Evolutionary conservation across 495 filamentous ascomycete species (phyloP), one percentile per base, ranked within the genome.

Genomic region (Mycothermus thermophilus): DNA sequence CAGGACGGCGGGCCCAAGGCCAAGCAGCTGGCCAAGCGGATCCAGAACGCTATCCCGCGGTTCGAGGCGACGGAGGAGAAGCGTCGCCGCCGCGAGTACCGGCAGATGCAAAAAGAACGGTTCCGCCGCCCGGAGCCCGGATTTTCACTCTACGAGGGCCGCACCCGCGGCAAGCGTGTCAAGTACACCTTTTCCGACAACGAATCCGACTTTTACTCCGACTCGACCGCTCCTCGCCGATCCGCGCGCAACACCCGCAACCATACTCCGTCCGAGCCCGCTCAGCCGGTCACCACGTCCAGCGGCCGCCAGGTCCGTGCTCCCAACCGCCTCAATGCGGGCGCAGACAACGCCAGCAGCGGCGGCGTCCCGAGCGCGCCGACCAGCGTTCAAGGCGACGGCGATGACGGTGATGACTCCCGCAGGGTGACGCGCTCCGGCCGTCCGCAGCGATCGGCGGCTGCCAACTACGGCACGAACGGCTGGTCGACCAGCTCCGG

Each of bases 21-120:
- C 1, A 74, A 76, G 43, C 67, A 72, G 20, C 66, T 97, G 17
- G 77, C 80, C 37, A 74, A 79, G 37, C 77, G 70, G 49, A 94
- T 97, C 38, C 50, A 62, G n/a, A 65, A 67, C 43, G 83, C 84
- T 5, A 79, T 96, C 28, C 83, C 88, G 20, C 75, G 84, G n/a
- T 95, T 97, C 47, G 90, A 96, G 53, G 83, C 82, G 16, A 83
- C 82, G 18, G 88, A 96, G 59, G 84, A 92, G 80, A 94, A 93
- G 71, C 83, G 90, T 26, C 84, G 77, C 50, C 80, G 85, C 12
- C 79, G 90, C 20, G 92, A 97, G 49, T 95, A 97, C 47, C 78
- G 90, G 16, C 68, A 81, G 50, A 70, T 72, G 38, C 80, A 83
- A 35, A 92, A 93, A 52, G 81, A 83, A 30, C 77, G 80, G 37